phyloP scores from a whole-genome alignment of 352 stramenopile species.

The Phytophthora pinifolia region DNA sequence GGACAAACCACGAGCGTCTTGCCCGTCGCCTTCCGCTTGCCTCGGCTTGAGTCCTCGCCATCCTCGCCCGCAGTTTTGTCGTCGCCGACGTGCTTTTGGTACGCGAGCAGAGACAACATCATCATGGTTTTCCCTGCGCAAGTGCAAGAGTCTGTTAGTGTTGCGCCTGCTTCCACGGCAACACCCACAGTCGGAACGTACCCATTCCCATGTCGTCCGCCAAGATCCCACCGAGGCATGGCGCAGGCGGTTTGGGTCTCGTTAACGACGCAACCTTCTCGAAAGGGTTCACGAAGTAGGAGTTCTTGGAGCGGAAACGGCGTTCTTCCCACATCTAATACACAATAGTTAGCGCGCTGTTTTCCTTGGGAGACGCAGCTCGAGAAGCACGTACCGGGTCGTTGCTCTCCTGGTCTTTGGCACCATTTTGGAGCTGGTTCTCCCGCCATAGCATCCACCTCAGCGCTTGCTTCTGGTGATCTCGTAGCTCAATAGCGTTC shows the following conservation, averaged over 20 bases:
- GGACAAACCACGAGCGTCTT: slow-evolving; percentile 88
- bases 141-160: slow-evolving; percentile 2
- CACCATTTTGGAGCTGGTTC: slow-evolving; percentile 30
- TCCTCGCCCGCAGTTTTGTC: neutral
- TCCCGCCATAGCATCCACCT: slow-evolving; percentile 89
- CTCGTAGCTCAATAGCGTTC: slow-evolving; percentile 63
- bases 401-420: slow-evolving; percentile 31
- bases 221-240: slow-evolving; percentile 83
- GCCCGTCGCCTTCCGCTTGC: slow-evolving; percentile 8
- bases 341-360: slow-evolving; percentile 6
- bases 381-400: slow-evolving; percentile 42
- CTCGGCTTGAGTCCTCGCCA: slow-evolving; percentile 2
- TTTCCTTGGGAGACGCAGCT: no score
- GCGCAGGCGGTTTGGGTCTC: slow-evolving; percentile 48
- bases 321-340: slow-evolving; percentile 75
- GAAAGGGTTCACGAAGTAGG: slow-evolving; percentile 84
- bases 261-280: slow-evolving; percentile 75
- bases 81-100: slow-evolving; percentile 52
- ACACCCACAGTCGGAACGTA: slow-evolving; percentile 22
- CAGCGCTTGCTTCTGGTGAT: slow-evolving; percentile 84
- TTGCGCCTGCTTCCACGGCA: neutral
- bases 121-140: slow-evolving; percentile 78
- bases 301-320: slow-evolving; percentile 40
- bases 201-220: slow-evolving; percentile 93
- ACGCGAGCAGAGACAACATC: slow-evolving; percentile 62